Percentiles rank a stretch among this genome's conserved stretches.
phyloP scores from a whole-genome alignment of 768 basidiomycete genomes.

The Pleurotus citrinopileatus region DNA sequence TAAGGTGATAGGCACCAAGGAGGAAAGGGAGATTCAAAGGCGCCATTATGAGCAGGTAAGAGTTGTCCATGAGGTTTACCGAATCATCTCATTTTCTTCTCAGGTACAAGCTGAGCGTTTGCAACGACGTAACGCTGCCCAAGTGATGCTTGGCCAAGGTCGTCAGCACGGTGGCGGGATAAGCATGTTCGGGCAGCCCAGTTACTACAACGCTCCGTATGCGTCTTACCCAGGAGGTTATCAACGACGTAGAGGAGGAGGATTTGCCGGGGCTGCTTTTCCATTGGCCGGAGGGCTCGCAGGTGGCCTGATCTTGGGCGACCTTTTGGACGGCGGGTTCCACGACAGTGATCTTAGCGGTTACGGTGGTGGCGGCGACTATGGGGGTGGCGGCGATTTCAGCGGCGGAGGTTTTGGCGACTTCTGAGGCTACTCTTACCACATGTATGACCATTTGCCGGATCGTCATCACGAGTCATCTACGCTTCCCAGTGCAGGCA shows the following conservation, averaged over 20 bases:
- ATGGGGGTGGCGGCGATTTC: slow-evolving; percentile 20
- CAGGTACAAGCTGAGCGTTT: slow-evolving; percentile 34
- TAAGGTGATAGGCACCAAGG: slow-evolving; percentile 60
- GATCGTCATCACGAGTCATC: no score
- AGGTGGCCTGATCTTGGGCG: slow-evolving; percentile 49
- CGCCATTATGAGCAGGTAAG: slow-evolving; percentile 24
- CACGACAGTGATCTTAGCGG: slow-evolving; percentile 16
- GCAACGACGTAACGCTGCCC: slow-evolving; percentile 18
- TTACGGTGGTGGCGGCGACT: neutral
- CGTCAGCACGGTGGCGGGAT: slow-evolving; percentile 12
- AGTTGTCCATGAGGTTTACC: neutral
- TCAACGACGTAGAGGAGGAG: slow-evolving; percentile 21
- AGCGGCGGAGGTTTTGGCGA: slow-evolving; percentile 15
- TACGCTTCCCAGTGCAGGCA: no score
- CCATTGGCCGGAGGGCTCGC: slow-evolving; percentile 44
- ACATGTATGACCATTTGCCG: no score
- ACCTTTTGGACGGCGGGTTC: slow-evolving; percentile 37
- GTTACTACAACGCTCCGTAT: no score
- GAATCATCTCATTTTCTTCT: slow-evolving; percentile 2
- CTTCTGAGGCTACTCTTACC: neutral
- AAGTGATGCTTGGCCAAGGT: slow-evolving; percentile 13
- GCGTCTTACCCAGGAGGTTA: slow-evolving; percentile 17
- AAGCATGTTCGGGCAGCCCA: no score
- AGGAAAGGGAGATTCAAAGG: slow-evolving; percentile 51
- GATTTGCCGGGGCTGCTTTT: slow-evolving; percentile 32